Evolutionary conservation across 495 filamentous ascomycete genomes (phyloP).

Genomic region (Halenospora varia): DNA sequence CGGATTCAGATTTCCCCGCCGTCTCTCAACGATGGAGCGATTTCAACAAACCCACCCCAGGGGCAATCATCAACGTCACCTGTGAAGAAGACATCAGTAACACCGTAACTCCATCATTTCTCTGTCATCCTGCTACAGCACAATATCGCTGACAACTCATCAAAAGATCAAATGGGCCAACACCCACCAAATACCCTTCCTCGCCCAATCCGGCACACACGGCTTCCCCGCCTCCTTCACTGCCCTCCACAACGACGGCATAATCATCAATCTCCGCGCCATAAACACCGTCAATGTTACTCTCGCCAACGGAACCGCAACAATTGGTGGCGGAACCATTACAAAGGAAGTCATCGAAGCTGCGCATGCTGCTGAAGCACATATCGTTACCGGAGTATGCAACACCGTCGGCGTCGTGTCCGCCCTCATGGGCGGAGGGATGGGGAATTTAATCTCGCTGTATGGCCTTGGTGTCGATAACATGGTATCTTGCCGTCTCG

Average conservation of each 20-base stretch:
- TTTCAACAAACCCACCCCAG: neutral
- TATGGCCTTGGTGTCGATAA: slow-evolving; percentile 53
- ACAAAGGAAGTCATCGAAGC: neutral
- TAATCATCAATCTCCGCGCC: neutral
- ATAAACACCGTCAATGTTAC: neutral
- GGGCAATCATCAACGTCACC: neutral
- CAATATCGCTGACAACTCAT: too few species aligned
- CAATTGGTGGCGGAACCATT: neutral
- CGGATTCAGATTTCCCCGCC: too few species aligned
- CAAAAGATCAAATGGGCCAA: too few species aligned
- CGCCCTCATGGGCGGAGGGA: slow-evolving; percentile 52
- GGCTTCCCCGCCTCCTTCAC: too few species aligned
- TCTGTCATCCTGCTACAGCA: too few species aligned
- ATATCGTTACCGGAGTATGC: neutral
- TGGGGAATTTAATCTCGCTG: slow-evolving; percentile 44
- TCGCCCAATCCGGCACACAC: too few species aligned
- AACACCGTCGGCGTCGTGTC: slow-evolving; percentile 56
- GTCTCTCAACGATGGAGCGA: neutral
- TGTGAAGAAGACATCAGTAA: slow-evolving; percentile 37
- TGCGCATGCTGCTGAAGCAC: neutral
- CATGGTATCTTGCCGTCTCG: slow-evolving; percentile 42
- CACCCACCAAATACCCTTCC: too few species aligned
- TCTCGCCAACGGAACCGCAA: neutral
- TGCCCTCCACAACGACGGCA: neutral
- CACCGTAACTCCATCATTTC: slow-evolving; percentile 45